Evolutionary conservation across 1,284 basidiomycete species (phyloP).

Genomic region (Ganoderma multipileum): DNA sequence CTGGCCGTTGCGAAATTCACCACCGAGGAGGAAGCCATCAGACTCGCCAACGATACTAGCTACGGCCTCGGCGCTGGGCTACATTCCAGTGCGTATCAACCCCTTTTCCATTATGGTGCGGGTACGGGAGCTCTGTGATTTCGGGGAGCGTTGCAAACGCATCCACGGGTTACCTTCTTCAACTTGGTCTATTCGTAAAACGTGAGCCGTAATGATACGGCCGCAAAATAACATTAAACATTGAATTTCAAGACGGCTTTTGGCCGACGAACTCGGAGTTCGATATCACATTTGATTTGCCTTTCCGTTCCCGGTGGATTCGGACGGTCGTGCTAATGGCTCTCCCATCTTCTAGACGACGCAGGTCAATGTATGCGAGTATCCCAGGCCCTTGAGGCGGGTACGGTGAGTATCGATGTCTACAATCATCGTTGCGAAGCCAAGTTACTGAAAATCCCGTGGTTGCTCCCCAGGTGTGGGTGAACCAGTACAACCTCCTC

Average conservation of each 20-base stretch:
- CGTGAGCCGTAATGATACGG: neutral
- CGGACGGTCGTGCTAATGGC: slow-evolving; percentile 8
- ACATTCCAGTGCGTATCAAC: slow-evolving; percentile 73
- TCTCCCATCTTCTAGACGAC: slow-evolving; percentile 58
- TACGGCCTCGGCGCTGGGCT: slow-evolving; percentile 92
- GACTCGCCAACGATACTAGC: slow-evolving; percentile 82
- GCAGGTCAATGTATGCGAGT: slow-evolving; percentile 90
- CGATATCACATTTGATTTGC: neutral
- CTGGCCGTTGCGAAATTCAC: slow-evolving; percentile 79
- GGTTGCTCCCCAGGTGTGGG: slow-evolving; percentile 70
- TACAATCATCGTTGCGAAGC: neutral
- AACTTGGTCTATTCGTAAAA: neutral
- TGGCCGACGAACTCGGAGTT: neutral
- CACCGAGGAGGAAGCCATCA: slow-evolving; percentile 81
- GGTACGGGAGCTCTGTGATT: neutral
- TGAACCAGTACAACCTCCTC: slow-evolving; percentile 87
- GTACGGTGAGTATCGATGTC: slow-evolving; percentile 62
- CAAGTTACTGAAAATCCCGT: neutral
- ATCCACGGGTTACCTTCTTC: neutral
- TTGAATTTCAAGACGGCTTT: neutral
- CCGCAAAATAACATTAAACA: neutral
- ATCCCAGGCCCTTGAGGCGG: slow-evolving; percentile 82
- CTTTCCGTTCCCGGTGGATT: neutral
- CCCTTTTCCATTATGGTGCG: neutral
- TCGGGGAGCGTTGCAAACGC: neutral